phyloP scores from a whole-genome alignment of 2,329 filamentous ascomycete genomes.

The Ophiostoma perfectum region DNA sequence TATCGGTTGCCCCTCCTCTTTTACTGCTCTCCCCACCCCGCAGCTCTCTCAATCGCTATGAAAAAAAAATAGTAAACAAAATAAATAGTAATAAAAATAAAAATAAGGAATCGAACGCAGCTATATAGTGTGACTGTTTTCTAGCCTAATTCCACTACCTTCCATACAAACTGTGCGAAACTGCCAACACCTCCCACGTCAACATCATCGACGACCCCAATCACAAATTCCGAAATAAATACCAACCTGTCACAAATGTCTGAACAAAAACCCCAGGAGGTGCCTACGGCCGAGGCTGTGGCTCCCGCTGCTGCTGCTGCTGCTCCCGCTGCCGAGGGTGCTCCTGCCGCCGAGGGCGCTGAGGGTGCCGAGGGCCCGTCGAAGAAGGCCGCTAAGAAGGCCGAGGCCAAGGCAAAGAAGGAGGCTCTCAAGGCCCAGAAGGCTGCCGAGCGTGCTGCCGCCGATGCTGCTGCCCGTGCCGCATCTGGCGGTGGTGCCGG shows the following conservation, averaged over 20 bases:
- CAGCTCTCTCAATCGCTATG: constrained; percentile 5
- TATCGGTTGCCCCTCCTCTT: constrained; percentile 8
- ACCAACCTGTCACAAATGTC: constrained; percentile 17
- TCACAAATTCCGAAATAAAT: background rate
- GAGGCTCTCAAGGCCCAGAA: constrained; percentile 73
- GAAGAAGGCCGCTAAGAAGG: constrained; percentile 81
- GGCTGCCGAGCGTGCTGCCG: constrained; percentile 69
- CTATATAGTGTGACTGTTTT: constrained; percentile 10
- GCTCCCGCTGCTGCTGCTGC: background rate
- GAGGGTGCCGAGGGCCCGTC: constrained; percentile 46
- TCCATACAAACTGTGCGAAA: background rate
- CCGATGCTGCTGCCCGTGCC: constrained; percentile 47
- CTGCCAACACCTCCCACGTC: background rate
- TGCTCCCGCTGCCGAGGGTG: background rate
- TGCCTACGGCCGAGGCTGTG: constrained; percentile 16
- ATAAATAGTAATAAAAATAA: background rate
- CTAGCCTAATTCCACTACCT: constrained; percentile 6
- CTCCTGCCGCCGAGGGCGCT: constrained; percentile 4
- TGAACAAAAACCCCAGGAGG: constrained; percentile 19
- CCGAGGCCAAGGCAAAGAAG: constrained; percentile 78
- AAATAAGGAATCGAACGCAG: background rate
- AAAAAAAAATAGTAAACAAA: background rate
- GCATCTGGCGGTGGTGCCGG: constrained; percentile 52
- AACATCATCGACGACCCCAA: background rate
- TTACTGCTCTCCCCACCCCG: constrained; percentile 6